Evolutionary conservation across 768 basidiomycete species (phyloP).

Genomic region (Pholiota microspora): DNA sequence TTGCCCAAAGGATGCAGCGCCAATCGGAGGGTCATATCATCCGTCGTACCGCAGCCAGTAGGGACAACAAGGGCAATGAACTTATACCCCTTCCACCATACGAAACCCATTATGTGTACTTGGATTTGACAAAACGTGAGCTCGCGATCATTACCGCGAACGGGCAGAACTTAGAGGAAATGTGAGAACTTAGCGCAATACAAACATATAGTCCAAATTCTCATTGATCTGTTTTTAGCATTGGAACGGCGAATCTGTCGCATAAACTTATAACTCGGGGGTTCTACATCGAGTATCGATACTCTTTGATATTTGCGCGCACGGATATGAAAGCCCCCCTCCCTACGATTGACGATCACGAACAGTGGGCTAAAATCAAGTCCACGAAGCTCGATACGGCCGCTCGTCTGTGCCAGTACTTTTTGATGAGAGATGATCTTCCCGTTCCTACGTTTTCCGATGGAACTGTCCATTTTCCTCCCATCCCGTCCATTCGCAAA

Average conservation of each 20-base stretch:
- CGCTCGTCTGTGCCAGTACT: constrained; percentile 10
- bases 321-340: constrained; percentile 3
- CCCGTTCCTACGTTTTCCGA: constrained; percentile 15
- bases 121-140: constrained; percentile 20
- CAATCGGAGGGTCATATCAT: constrained; percentile 19
- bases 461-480: constrained; percentile 13
- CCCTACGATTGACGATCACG: constrained; percentile 12
- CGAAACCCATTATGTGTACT: neutral
- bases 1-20: constrained; percentile 13
- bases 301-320: constrained; percentile 14
- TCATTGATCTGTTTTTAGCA: constrained; percentile 1
- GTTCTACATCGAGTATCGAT: constrained; percentile 20
- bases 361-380: constrained; percentile 12
- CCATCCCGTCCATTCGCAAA: neutral
- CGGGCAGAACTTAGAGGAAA: constrained; percentile 11
- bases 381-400: constrained; percentile 21
- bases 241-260: constrained; percentile 7
- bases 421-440: constrained; percentile 15
- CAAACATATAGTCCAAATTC: too few species aligned
- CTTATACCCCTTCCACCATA: constrained; percentile 18
- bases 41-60: constrained; percentile 18
- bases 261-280: constrained; percentile 8
- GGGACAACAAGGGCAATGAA: constrained; percentile 7
- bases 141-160: constrained; percentile 13
- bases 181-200: constrained; percentile 6